phyloP scores from a whole-genome alignment of 2,329 filamentous ascomycete species.

The Cryphonectria japonica region DNA sequence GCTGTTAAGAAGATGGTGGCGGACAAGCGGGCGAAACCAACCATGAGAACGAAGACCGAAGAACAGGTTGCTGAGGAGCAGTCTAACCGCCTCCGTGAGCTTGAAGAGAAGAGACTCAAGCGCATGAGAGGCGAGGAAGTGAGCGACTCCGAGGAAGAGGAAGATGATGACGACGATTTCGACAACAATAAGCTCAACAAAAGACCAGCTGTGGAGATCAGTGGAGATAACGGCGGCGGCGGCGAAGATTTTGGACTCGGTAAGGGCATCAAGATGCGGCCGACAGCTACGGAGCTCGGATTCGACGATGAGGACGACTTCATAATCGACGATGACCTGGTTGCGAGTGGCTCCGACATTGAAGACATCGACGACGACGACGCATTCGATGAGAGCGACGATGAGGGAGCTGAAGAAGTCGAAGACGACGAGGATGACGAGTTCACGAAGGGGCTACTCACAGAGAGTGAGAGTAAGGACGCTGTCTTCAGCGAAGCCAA shows the following conservation, averaged over 20 bases:
- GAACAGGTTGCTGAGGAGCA: constrained; percentile 83
- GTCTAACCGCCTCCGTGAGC: constrained; percentile 72
- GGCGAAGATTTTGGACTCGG: constrained; percentile 65
- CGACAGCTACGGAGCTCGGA: constrained; percentile 65
- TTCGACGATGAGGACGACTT: constrained; percentile 97
- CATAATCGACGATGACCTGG: constrained; percentile 82
- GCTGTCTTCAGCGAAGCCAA: constrained; percentile 55
- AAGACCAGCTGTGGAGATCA: constrained; percentile 37
- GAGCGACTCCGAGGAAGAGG: constrained; percentile 62
- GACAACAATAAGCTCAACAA: constrained; percentile 39
- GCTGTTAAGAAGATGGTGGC: constrained; percentile 80
- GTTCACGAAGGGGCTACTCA: constrained; percentile 71
- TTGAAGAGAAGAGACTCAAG: constrained; percentile 80
- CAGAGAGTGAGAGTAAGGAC: constrained; percentile 59
- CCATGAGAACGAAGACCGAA: constrained; percentile 86
- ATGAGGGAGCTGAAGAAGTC: constrained; percentile 43
- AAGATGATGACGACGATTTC: constrained; percentile 44
- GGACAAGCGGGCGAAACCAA: constrained; percentile 83
- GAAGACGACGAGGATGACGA: constrained; percentile 63
- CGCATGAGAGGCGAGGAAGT: constrained; percentile 87
- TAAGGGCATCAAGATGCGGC: constrained; percentile 58
- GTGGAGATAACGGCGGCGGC: constrained; percentile 46
- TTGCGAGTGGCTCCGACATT: constrained; percentile 79
- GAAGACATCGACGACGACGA: constrained; percentile 57
- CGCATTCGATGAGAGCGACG: constrained; percentile 53